phyloP scores from a whole-genome alignment of 208 protist species.

The Phytomonas serpens region DNA sequence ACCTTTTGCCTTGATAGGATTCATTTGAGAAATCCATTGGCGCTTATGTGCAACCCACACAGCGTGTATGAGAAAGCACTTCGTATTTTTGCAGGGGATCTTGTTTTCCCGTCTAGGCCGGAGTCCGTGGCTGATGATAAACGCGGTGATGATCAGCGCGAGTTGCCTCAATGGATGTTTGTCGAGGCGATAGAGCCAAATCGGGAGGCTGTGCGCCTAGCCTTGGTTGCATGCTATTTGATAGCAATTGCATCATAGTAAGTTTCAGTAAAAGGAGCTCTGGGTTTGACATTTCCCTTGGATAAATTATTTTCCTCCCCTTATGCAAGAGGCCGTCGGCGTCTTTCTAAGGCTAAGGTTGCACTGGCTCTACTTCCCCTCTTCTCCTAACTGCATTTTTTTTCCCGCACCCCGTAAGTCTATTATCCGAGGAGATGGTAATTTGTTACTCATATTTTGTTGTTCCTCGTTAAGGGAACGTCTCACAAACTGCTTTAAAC shows the following conservation, averaged over 20 bases:
- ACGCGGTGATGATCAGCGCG: background rate
- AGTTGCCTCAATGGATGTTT: background rate
- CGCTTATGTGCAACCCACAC: background rate
- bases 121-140: background rate
- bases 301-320: background rate
- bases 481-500: background rate
- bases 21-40: background rate
- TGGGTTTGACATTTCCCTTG: background rate
- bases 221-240: background rate
- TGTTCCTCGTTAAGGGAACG: background rate
- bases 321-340: background rate
- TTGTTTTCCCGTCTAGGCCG: background rate
- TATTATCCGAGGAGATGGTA: background rate
- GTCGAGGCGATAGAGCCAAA: background rate
- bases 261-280: background rate
- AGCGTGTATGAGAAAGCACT: background rate
- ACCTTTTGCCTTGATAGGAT: background rate
- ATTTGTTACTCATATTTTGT: background rate
- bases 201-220: background rate
- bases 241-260: background rate
- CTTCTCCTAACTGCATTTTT: background rate
- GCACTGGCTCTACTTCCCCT: background rate
- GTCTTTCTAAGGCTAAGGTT: background rate
- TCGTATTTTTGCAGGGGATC: slow-evolving; percentile 1
- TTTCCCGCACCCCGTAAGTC: background rate